These are phyloP conservation scores for Naumovozyma baii DNA, from an alignment of 805 yeast genomes.

Conservation along the genomic window DNA sequence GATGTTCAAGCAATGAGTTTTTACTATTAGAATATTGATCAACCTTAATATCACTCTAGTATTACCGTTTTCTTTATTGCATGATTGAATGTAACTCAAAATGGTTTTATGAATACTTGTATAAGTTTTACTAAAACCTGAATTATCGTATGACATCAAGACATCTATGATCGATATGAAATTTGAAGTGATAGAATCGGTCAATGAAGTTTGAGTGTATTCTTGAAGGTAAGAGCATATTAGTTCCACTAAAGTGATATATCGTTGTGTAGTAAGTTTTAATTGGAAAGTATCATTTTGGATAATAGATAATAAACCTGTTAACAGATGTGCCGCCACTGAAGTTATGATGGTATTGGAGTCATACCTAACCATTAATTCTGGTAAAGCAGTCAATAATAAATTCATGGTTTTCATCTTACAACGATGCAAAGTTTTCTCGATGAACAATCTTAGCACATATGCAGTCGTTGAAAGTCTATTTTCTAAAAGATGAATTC, in stretches of 20 bases:
- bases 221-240: constrained; percentile 8
- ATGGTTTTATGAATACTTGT: constrained; percentile 13
- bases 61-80: constrained; percentile 23
- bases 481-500: constrained; percentile 25
- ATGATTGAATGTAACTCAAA: constrained; percentile 12
- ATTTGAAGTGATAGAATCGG: constrained; percentile 24
- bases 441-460: constrained; percentile 22
- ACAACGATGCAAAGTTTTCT: constrained; percentile 19
- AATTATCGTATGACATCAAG: constrained; percentile 20
- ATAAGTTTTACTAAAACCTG: constrained; percentile 15
- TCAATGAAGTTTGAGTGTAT: constrained; percentile 9
- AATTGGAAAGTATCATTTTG: constrained; percentile 15
- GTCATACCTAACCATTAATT: constrained; percentile 11
- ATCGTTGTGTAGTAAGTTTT: constrained; percentile 19
- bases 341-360: constrained; percentile 11
- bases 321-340: constrained; percentile 19
- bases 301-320: constrained; percentile 14
- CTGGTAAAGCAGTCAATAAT: constrained; percentile 17
- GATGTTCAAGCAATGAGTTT: constrained; percentile 35
- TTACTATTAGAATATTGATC: constrained; percentile 37
- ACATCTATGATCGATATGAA: constrained; percentile 18
- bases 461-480: constrained; percentile 20
- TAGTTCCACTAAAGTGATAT: constrained; percentile 16
- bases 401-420: constrained; percentile 20
- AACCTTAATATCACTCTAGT: constrained; percentile 34